phyloP scores from a whole-genome alignment of 164 flowering plant genomes.

The Magnolia sinica region DNA sequence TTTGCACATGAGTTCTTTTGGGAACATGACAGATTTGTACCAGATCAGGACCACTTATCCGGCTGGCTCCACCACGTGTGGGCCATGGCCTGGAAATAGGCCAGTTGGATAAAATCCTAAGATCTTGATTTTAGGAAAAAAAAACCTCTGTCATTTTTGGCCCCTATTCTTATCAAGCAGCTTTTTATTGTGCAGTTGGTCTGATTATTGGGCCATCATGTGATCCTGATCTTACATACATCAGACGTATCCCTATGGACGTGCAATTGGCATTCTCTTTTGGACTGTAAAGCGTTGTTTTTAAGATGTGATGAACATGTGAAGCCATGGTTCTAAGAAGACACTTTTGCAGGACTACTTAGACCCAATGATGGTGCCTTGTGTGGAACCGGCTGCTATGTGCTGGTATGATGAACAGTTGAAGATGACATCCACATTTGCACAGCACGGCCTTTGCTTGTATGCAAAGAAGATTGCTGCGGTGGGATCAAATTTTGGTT shows the following conservation, averaged over 20 bases:
- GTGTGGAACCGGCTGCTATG: slow-evolving; percentile 38
- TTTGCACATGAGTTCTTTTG: not conserved
- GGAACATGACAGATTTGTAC: not conserved
- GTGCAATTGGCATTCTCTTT: not conserved
- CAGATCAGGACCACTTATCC: no score
- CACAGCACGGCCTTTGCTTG: slow-evolving; percentile 72
- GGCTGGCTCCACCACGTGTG: not conserved
- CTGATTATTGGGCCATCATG: not conserved
- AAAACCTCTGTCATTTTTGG: not conserved
- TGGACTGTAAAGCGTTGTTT: not conserved
- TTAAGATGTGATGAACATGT: not conserved
- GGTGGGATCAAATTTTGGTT: slow-evolving; percentile 26
- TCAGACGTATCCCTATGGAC: no score
- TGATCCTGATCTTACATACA: not conserved
- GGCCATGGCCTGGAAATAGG: not conserved
- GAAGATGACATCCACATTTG: slow-evolving; percentile 59
- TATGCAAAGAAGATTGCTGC: slow-evolving; percentile 48
- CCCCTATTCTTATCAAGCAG: not conserved
- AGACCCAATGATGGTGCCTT: slow-evolving; percentile 27
- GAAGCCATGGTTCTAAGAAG: slow-evolving; percentile 3
- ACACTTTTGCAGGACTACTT: slow-evolving; percentile 42
- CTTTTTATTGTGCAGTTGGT: not conserved
- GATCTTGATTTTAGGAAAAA: not conserved
- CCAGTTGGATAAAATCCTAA: not conserved
- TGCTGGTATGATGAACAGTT: slow-evolving; percentile 47